phyloP scores from a whole-genome alignment of 2,329 filamentous ascomycete species.

The Aspergillus phoenicis region DNA sequence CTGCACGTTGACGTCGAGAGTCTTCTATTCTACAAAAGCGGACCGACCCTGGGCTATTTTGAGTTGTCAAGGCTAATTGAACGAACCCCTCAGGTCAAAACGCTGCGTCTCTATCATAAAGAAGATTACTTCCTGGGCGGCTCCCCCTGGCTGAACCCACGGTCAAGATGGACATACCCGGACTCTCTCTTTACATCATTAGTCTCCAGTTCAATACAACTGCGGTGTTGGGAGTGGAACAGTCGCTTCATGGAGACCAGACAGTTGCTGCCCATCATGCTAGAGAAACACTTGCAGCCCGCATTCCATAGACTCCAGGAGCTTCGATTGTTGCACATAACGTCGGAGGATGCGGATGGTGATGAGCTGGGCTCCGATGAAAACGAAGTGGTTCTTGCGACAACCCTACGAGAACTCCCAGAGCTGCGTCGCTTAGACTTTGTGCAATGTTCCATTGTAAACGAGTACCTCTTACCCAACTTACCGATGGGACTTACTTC shows the following conservation, averaged over 20 bases:
- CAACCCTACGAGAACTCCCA: slow-evolving; percentile 61
- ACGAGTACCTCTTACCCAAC: slow-evolving; percentile 66
- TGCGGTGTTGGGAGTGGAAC: slow-evolving; percentile 61
- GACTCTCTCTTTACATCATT: slow-evolving; percentile 66
- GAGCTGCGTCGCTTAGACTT: slow-evolving; percentile 69
- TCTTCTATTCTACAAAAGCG: slow-evolving; percentile 57
- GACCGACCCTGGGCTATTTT: slow-evolving; percentile 56
- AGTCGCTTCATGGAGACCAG: slow-evolving; percentile 46
- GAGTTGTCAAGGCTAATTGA: slow-evolving; percentile 62
- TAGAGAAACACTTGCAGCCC: slow-evolving; percentile 56
- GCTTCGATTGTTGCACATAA: slow-evolving; percentile 43
- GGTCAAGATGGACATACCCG: slow-evolving; percentile 69
- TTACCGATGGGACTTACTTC: slow-evolving; percentile 68
- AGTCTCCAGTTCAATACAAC: slow-evolving; percentile 49
- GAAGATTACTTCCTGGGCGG: slow-evolving; percentile 55
- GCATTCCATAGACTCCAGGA: slow-evolving; percentile 53
- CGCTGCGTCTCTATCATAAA: slow-evolving; percentile 72
- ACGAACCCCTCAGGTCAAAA: slow-evolving; percentile 66
- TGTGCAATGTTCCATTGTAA: slow-evolving; percentile 73
- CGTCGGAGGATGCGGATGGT: slow-evolving; percentile 22
- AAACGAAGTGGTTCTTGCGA: slow-evolving; percentile 39
- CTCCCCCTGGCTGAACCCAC: slow-evolving; percentile 31
- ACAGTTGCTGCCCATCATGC: slow-evolving; percentile 48
- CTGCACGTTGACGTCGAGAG: slow-evolving; percentile 69
- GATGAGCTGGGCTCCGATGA: slow-evolving; percentile 42